phyloP scores from a whole-genome alignment of 2,329 filamentous ascomycete species.

The Cladosporium sp. region DNA sequence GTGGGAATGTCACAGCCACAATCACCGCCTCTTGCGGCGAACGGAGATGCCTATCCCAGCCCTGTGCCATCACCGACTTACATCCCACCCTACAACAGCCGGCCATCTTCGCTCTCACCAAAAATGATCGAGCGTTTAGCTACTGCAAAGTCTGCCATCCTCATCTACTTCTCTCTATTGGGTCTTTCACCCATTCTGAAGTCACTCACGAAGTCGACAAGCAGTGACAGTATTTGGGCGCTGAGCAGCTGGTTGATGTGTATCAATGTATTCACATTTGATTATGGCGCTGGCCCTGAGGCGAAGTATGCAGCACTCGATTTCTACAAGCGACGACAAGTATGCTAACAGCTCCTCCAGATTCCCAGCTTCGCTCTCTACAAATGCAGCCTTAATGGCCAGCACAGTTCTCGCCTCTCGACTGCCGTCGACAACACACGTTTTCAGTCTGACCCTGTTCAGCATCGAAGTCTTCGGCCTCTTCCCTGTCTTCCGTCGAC shows the following conservation, averaged over 20 bases:
- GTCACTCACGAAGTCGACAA: constrained; percentile 90
- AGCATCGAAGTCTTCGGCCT: constrained; percentile 96
- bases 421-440: constrained; percentile 84
- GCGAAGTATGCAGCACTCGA: constrained; percentile 42
- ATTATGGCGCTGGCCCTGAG: constrained; percentile 75
- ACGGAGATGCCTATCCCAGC: not conserved
- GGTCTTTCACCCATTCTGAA: constrained; percentile 94
- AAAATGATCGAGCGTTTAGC: constrained; percentile 66
- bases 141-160: constrained; percentile 85
- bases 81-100: constrained; percentile 35
- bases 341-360: not conserved
- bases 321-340: not conserved
- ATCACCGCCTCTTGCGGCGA: not conserved
- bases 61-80: constrained; percentile 21
- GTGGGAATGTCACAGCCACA: not conserved
- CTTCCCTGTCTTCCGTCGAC: constrained; percentile 94
- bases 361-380: constrained; percentile 76
- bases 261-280: constrained; percentile 97
- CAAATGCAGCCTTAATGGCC: constrained; percentile 95
- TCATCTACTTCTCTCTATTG: constrained; percentile 90
- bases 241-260: constrained; percentile 89
- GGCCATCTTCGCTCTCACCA: constrained; percentile 48
- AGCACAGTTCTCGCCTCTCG: constrained; percentile 90
- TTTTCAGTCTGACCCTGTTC: constrained; percentile 93
- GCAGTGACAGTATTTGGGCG: constrained; percentile 94